Conservation (phyloP, 148 eudicot species). For the Camellia sinensis region DNA sequence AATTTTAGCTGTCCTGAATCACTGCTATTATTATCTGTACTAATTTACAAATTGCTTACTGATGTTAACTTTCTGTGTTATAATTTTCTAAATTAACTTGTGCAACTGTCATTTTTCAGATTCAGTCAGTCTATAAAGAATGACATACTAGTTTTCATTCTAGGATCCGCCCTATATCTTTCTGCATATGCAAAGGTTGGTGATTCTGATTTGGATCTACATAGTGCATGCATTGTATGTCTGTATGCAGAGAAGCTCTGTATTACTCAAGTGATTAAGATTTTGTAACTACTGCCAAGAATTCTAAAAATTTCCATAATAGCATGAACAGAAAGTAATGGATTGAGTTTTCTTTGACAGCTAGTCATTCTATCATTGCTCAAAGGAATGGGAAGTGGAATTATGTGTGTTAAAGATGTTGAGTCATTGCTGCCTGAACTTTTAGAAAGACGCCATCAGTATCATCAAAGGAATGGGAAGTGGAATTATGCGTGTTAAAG, state of each 20-base stretch:
- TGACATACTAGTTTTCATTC: conserved; percentile 48
- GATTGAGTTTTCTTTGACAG: conserved; percentile 36
- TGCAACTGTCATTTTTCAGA: conserved; percentile 30
- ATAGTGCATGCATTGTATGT: background rate
- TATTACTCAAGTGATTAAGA: background rate
- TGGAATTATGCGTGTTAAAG: too few species aligned
- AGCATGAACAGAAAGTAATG: background rate
- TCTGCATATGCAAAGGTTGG: conserved; percentile 68
- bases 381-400: conserved; percentile 63
- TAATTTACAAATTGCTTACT: background rate
- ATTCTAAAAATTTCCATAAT: background rate
- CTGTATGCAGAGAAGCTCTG: background rate
- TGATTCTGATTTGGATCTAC: background rate
- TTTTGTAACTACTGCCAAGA: background rate
- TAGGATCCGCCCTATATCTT: conserved; percentile 52
- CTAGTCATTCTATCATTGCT: conserved; percentile 61
- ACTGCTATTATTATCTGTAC: background rate
- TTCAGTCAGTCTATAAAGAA: conserved; percentile 58
- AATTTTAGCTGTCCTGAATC: too few species aligned
- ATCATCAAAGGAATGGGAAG: too few species aligned
- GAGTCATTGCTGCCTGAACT: conserved; percentile 49
- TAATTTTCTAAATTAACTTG: conserved; percentile 1
- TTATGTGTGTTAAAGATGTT: conserved; percentile 52
- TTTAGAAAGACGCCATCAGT: conserved; percentile 43
- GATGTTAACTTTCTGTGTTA: background rate